A percentile compares a stretch with the other conserved stretches of the same genome.
Evolutionary conservation across 208 protist species (phyloP).

Genomic region (Trypanosoma scelopori): DNA sequence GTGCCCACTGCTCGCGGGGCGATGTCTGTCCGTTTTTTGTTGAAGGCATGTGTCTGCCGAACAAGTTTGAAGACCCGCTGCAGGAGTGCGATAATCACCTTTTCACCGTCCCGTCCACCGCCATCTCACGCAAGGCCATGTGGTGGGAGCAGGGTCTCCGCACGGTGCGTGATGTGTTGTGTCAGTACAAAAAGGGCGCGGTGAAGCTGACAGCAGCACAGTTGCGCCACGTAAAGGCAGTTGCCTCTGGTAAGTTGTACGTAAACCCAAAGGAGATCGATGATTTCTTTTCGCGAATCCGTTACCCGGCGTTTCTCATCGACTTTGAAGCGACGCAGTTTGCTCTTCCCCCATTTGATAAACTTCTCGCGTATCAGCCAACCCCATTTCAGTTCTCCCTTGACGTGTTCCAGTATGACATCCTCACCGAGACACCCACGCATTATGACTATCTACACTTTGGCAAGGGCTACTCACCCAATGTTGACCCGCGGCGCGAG

Average conservation of each 20-base stretch:
- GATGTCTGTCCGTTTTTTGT: slow-evolving; percentile 80
- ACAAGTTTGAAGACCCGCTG: slow-evolving; percentile 67
- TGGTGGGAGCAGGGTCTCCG: slow-evolving; percentile 83
- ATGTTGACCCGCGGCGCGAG: slow-evolving; percentile 66
- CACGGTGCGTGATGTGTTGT: slow-evolving; percentile 66
- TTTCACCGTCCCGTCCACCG: slow-evolving; percentile 79
- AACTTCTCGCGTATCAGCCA: slow-evolving; percentile 78
- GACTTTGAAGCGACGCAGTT: slow-evolving; percentile 91
- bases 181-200: slow-evolving; percentile 51
- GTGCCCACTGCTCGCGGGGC: slow-evolving; percentile 69
- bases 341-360: slow-evolving; percentile 83
- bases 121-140: slow-evolving; percentile 61
- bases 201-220: slow-evolving; percentile 81
- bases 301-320: slow-evolving; percentile 85
- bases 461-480: slow-evolving; percentile 82
- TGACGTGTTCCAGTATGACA: slow-evolving; percentile 87
- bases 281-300: slow-evolving; percentile 68
- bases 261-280: slow-evolving; percentile 81
- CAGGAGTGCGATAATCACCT: slow-evolving; percentile 75
- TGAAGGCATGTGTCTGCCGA: slow-evolving; percentile 82
- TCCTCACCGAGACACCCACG: slow-evolving; percentile 79
- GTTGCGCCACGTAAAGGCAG: slow-evolving; percentile 76
- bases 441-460: slow-evolving; percentile 92
- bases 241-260: slow-evolving; percentile 55
- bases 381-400: slow-evolving; percentile 89